Evolutionary conservation across 148 eudicot genomes (phyloP).

Genomic region (Amaranthus hypochondriacus): DNA sequence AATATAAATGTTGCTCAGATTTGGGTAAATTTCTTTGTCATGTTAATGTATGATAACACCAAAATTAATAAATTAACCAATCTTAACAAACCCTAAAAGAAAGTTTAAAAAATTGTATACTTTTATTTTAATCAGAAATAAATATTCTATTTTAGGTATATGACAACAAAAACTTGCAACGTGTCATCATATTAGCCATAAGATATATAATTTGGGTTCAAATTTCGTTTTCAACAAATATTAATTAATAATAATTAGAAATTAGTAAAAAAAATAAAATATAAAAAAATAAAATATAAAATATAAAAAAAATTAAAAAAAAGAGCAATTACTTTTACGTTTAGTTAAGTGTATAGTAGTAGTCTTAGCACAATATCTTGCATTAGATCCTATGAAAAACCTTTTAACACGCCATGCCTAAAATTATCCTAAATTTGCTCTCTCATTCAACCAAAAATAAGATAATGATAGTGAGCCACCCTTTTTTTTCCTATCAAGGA

Average conservation of each 20-base stretch:
- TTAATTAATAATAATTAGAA: background rate
- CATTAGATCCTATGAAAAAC: constrained; percentile 28
- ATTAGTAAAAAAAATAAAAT: background rate
- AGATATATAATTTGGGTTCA: no score
- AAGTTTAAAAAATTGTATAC: background rate
- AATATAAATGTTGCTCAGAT: background rate
- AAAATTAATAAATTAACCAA: background rate
- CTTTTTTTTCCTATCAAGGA: background rate
- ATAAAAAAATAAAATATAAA: background rate
- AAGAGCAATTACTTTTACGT: constrained; percentile 19
- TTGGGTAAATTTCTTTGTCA: constrained; percentile 8
- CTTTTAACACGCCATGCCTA: constrained; percentile 36
- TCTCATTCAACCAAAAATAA: constrained; percentile 16
- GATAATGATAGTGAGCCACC: constrained; percentile 19
- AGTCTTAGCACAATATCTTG: constrained; percentile 17
- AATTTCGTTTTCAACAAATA: no score
- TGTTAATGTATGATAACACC: constrained; percentile 15
- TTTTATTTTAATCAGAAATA: background rate
- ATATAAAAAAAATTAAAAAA: background rate
- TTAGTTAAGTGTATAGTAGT: constrained; percentile 1
- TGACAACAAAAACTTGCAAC: background rate
- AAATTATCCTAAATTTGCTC: background rate
- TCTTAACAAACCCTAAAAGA: background rate
- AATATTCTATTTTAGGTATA: background rate
- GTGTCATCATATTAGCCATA: no score